Percentiles rank a stretch among this genome's conserved stretches.
Evolutionary conservation across 768 basidiomycete genomes (phyloP).

Genomic region (Calocybe indica): DNA sequence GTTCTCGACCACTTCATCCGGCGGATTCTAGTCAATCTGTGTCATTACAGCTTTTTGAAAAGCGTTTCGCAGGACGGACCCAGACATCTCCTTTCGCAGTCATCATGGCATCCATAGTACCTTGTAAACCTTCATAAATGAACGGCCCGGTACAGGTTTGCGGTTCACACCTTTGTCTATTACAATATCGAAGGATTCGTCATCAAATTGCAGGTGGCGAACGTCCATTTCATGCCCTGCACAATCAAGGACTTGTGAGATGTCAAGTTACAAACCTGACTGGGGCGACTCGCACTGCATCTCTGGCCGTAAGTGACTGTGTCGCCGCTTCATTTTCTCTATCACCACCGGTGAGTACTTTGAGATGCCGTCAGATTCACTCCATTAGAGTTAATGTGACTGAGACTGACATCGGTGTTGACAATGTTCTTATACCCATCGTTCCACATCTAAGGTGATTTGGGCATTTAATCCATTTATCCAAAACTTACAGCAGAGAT

Average conservation of each 20-base stretch:
- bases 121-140: conserved; percentile 10
- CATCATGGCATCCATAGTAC: conserved; percentile 91
- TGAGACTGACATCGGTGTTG: conserved; percentile 60
- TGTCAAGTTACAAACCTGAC: not conserved
- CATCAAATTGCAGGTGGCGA: conserved; percentile 55
- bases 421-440: conserved; percentile 78
- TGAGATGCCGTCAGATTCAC: not conserved
- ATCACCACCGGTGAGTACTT: conserved; percentile 77
- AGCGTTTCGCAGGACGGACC: conserved; percentile 33
- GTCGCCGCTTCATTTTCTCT: conserved; percentile 61
- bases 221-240: conserved; percentile 86
- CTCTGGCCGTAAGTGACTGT: conserved; percentile 43
- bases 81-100: conserved; percentile 77
- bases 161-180: conserved; percentile 64
- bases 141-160: not conserved
- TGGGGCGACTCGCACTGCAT: conserved; percentile 57
- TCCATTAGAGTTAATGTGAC: not conserved
- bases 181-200: conserved; percentile 65
- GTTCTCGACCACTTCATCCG: conserved; percentile 60
- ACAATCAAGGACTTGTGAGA: not conserved
- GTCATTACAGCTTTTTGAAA: not conserved
- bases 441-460: conserved; percentile 65
- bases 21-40: conserved; percentile 53
- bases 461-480: not conserved
- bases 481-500: not conserved